These are phyloP conservation scores for Straminergon stramineum DNA, from an alignment of 225 moss, liverwort and hornwort species.

Conservation along the genomic window DNA sequence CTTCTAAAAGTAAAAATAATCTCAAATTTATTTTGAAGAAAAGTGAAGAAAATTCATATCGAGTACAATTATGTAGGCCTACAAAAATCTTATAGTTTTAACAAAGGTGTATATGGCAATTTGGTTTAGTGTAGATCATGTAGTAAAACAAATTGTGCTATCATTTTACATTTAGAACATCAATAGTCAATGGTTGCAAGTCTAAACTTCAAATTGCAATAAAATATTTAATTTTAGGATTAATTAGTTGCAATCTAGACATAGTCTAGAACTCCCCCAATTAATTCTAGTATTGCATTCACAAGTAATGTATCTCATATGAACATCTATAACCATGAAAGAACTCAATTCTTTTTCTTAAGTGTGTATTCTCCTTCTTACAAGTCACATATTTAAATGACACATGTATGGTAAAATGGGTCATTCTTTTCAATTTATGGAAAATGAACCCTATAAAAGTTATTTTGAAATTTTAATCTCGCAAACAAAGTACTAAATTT, in stretches of 20 bases:
- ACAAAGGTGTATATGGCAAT: background rate
- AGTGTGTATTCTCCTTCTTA: background rate
- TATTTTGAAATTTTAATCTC: background rate
- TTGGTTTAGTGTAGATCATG: background rate
- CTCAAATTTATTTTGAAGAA: background rate
- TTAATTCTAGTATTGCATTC: background rate
- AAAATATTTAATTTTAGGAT: background rate
- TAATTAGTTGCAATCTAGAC: background rate
- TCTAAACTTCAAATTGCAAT: background rate
- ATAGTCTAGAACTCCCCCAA: background rate
- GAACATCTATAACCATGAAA: background rate
- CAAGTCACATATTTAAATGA: background rate
- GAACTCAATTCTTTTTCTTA: background rate
- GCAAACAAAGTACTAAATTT: background rate
- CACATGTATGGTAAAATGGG: rapidly evolving
- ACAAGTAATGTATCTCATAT: background rate
- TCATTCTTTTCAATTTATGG: background rate
- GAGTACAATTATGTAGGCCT: background rate
- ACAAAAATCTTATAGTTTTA: background rate
- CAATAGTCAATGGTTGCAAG: rapidly evolving
- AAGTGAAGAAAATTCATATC: background rate
- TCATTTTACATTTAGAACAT: background rate
- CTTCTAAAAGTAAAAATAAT: background rate
- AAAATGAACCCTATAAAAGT: background rate
- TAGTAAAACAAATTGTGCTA: background rate